phyloP scores from a whole-genome alignment of 2,329 filamentous ascomycete genomes.

The Alternaria angustiovoidea region DNA sequence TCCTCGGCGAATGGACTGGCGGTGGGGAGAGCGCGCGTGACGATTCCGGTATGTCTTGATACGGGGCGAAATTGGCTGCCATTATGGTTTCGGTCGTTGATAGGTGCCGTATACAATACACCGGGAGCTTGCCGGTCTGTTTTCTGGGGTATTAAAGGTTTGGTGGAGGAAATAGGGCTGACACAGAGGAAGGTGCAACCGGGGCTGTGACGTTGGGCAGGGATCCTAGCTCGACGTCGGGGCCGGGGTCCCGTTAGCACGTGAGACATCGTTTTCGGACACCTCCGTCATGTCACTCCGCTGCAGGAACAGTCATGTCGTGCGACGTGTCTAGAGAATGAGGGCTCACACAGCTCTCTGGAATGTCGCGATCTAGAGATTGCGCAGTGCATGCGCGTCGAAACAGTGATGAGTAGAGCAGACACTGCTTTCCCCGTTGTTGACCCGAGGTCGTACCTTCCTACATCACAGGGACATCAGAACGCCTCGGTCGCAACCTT shows the following conservation, averaged over 20 bases:
- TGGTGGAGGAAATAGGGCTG: slow-evolving; percentile 19
- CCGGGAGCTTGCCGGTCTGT: neutral
- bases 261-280: slow-evolving; percentile 17
- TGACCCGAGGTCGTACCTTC: slow-evolving; percentile 3
- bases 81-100: slow-evolving; percentile 15
- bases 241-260: slow-evolving; percentile 15
- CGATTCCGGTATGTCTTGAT: slow-evolving; percentile 91
- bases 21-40: slow-evolving; percentile 81
- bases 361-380: neutral
- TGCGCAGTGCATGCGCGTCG: neutral
- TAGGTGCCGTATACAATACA: neutral
- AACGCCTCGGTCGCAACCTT: slow-evolving; percentile 7
- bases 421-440: neutral
- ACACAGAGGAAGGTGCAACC: slow-evolving; percentile 20
- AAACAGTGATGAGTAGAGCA: neutral
- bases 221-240: slow-evolving; percentile 19
- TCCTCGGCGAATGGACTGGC: slow-evolving; percentile 50
- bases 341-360: neutral
- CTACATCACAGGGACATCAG: slow-evolving; percentile 18
- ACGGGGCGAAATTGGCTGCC: slow-evolving; percentile 81
- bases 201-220: slow-evolving; percentile 26
- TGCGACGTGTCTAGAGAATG: slow-evolving; percentile 6
- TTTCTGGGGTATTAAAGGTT: neutral
- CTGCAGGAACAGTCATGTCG: slow-evolving; percentile 18
- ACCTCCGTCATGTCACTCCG: slow-evolving; percentile 13